Conservation (phyloP, 108 stramenopile species). For the Discostella stelligeroides region DNA sequence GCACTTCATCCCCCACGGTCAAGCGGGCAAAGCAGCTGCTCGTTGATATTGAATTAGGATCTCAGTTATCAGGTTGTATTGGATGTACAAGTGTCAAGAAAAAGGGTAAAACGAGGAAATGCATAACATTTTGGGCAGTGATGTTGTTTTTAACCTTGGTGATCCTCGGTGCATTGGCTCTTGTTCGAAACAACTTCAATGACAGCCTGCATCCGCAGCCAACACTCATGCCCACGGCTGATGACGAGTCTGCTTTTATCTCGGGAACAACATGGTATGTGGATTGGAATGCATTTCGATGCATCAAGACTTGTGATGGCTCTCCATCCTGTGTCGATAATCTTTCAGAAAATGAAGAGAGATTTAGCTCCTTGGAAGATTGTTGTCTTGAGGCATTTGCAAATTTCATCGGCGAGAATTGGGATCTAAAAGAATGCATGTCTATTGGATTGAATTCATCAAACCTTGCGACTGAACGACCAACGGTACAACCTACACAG, state of each 20-base stretch:
- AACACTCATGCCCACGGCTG: not conserved
- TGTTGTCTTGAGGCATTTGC: conserved; percentile 26
- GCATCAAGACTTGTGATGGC: not conserved
- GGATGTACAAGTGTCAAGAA: not conserved
- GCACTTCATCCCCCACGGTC: not conserved
- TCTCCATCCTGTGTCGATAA: conserved; percentile 10
- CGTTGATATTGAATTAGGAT: not conserved
- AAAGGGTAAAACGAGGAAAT: not conserved
- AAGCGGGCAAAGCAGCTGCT: conserved; percentile 6
- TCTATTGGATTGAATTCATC: not conserved
- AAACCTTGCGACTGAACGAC: no score
- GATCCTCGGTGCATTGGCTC: not conserved
- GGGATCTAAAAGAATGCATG: conserved; percentile 25
- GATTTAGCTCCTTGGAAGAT: conserved; percentile 15
- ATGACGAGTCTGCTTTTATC: not conserved
- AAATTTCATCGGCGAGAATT: conserved; percentile 26
- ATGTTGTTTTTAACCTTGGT: not conserved
- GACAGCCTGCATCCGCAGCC: not conserved
- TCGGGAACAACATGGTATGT: not conserved
- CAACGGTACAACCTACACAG: not conserved
- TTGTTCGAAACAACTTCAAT: not conserved
- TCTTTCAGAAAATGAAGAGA: conserved; percentile 8
- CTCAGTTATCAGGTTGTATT: not conserved
- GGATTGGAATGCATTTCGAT: not conserved
- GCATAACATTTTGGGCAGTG: not conserved